Evolutionary conservation across 2,329 filamentous ascomycete species (phyloP), one percentile per base, ranked within the genome.

Genomic region (Coniochaeta pulveracea): DNA sequence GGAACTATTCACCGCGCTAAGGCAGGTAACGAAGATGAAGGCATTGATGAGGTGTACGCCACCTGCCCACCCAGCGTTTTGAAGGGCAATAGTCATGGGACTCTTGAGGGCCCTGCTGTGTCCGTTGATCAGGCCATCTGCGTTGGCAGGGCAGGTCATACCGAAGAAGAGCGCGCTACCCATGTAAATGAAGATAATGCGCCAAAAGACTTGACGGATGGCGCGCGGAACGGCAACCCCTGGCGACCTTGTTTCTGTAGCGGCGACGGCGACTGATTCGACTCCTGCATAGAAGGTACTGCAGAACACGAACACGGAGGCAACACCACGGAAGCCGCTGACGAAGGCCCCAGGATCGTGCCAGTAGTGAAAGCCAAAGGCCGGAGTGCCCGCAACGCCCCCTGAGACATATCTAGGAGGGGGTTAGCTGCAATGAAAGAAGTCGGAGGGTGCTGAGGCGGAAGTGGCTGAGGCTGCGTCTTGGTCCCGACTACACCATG

Each of bases 11-110:
- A 80, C 71, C 12, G 80, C 79, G 1, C 69, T 77, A 23, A 85
- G 61, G 35, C 81, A 81, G 10, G 81, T 83, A 7, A 84, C 60
- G 33, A 88, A 67, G 45, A 85, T 83, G 47, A 85, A 79, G 24
- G 76, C 79, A 43, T 88, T 88, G 58, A 88, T 80, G 2, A 88
- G 66, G 48, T 88, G 75, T 1, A 81, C 78, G 35, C 79, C 82
- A 17, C 71, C 73, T 35, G 79, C 55, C 71, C 79, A 86, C 1
- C 81, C 81, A 1, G 81, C 82, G 38, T 73, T 83, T 40, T 80
- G 72, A 28, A 88, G 71, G 2, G 80, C 79, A 38, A 85, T 71
- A 0, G 79, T 85, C 68, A 85, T 80, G 1, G 80, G 79, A 14
- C 75, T 81, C 53, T 79, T 70, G 17, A 85, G 63, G 0, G 79